Conservation (phyloP, 305 asterid species). For the Fraxinus dipetala region DNA sequence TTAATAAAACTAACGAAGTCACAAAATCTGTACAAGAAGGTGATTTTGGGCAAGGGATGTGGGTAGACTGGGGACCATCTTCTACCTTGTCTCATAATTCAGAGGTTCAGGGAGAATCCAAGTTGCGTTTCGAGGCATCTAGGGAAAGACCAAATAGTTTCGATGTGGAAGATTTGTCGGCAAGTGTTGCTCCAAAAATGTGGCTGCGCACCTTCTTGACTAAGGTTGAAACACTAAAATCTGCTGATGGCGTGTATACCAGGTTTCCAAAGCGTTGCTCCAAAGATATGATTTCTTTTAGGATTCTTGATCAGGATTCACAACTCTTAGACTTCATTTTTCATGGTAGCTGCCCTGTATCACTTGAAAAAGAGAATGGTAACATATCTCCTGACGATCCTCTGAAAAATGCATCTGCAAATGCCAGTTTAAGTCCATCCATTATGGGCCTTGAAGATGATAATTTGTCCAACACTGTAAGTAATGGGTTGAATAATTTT, state of each 20-base stretch:
- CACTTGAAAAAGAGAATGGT: conserved; percentile 33
- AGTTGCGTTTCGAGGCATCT: conserved; percentile 27
- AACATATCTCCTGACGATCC: conserved; percentile 33
- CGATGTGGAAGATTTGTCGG: conserved; percentile 39
- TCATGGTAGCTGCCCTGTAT: conserved; percentile 33
- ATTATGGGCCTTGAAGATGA: conserved; percentile 25
- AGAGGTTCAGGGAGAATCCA: conserved; percentile 30
- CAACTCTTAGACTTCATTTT: conserved; percentile 50
- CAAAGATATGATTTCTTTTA: conserved; percentile 58
- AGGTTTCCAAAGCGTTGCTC: conserved; percentile 60
- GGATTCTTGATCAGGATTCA: conserved; percentile 55
- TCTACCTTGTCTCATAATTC: conserved; percentile 30
- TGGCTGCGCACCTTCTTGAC: conserved; percentile 72
- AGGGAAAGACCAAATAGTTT: conserved; percentile 26
- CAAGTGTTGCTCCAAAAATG: conserved; percentile 38
- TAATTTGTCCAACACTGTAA: conserved; percentile 29
- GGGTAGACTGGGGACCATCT: conserved; percentile 93
- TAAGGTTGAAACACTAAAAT: conserved; percentile 48
- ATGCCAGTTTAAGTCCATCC: conserved; percentile 26
- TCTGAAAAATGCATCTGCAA: conserved; percentile 22
- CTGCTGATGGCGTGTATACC: conserved; percentile 51
- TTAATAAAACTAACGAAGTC: conserved; percentile 32
- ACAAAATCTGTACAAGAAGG: conserved; percentile 32
- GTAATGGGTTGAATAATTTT: conserved; percentile 32
- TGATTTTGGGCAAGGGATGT: conserved; percentile 59